Base-by-base conservation (phyloP, 2,329 filamentous ascomycete species). In the Grosmannia clavigera region DNA sequence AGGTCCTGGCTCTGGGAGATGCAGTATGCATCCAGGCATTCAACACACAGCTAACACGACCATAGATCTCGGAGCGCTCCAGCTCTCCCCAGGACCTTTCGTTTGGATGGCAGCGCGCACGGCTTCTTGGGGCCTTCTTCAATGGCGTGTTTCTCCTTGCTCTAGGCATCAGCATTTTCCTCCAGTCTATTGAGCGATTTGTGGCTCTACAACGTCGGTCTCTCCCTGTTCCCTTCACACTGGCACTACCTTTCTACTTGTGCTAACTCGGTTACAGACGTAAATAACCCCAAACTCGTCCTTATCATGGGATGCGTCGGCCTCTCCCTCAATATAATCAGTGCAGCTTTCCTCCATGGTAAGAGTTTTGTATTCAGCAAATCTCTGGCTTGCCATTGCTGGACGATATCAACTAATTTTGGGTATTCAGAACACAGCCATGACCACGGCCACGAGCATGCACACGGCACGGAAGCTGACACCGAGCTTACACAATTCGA, bases 91-190 rank as follows among this genome's bases (percentile, higher is more conserved):
- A 80, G 62, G 76, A 75, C 11, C 75, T 88, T 19, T 82, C 86
- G 0, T 91, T 88, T 65, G 87, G 87, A n/a, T 91, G 86, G 87
- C 84, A 88, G 60, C 79, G 88, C 38, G 86, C 87, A 19, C 80
- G 82, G n/a, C 70, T 90, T 1, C 75, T 92, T 0, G 87, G 87
- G 5, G 86, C 86, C 27, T 92, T 92, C 70, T 92, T 91, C 77
- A 92, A 92, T 66, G 87, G 87, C 16, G 83, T 85, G 1, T 88
- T 92, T 61, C 77, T 92, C 1, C 71, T 90, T 19, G 87, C 85
- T 0, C 74, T 92, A 2, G 86, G 86, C 1, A 71, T 90, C 43
- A 89, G 85, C 69, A 88, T 91, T 57, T 79, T 87, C 40, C 73
- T 91, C 3, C 87, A 91, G 67, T 84, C 87, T 0, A 78, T 91